phyloP scores from a whole-genome alignment of 306 rosid species.

The Abrus precatorius region DNA sequence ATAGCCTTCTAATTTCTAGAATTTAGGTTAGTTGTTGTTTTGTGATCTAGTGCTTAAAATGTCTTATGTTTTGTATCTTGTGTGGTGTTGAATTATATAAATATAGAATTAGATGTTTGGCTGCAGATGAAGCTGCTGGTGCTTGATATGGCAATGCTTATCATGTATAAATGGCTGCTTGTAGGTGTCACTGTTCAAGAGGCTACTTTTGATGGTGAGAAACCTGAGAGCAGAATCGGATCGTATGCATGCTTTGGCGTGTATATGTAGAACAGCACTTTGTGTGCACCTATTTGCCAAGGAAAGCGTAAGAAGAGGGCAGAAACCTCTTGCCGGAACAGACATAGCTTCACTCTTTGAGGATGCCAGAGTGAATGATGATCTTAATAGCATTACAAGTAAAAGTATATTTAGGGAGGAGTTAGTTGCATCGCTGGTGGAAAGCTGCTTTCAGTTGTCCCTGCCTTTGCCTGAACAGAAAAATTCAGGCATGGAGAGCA shows the following conservation, averaged over 20 bases:
- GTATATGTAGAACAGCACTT: conserved; percentile 98
- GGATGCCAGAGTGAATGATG: conserved; percentile 89
- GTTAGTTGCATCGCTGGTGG: conserved; percentile 95
- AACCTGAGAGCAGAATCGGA: conserved; percentile 99
- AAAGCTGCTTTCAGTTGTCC: conserved; percentile 98
- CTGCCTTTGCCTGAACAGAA: conserved; percentile 97
- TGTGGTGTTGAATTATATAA: conserved; percentile 11
- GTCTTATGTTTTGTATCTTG: conserved; percentile 5
- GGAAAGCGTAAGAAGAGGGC: conserved; percentile 99
- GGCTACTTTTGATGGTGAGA: conserved; percentile 94
- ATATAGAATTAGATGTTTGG: conserved; percentile 30
- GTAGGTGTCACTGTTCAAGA: conserved; percentile 94
- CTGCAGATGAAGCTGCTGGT: neutral
- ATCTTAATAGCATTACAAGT: conserved; percentile 86
- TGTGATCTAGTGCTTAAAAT: conserved; percentile 13
- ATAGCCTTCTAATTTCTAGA: neutral
- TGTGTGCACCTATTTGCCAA: conserved; percentile 98
- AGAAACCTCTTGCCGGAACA: conserved; percentile 98
- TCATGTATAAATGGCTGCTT: conserved; percentile 44
- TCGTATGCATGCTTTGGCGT: conserved; percentile 97
- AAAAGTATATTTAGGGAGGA: conserved; percentile 96
- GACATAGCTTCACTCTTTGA: conserved; percentile 98
- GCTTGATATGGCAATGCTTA: conserved; percentile 34
- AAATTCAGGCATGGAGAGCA: conserved; percentile 92
- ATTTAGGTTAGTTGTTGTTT: conserved; percentile 9